phyloP scores from a whole-genome alignment of 768 basidiomycete species.

The Scleroderma citrinum region DNA sequence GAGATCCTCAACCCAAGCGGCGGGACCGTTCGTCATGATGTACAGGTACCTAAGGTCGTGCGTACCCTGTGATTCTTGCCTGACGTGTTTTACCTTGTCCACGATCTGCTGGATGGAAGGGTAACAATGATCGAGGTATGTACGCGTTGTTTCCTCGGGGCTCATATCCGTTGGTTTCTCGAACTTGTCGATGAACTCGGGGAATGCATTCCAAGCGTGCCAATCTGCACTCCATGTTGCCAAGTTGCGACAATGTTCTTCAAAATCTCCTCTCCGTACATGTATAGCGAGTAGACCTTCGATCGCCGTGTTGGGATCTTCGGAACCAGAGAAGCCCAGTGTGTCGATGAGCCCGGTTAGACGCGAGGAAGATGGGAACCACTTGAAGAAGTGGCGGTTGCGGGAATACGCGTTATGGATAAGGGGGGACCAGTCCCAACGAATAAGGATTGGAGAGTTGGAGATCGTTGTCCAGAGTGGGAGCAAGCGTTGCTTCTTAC shows the following conservation, averaged over 20 bases:
- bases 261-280: slow-evolving; percentile 46
- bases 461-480: slow-evolving; percentile 30
- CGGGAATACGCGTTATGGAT: slow-evolving; percentile 26
- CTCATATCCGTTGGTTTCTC: slow-evolving; percentile 20
- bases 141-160: slow-evolving; percentile 13
- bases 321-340: neutral
- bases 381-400: slow-evolving; percentile 26
- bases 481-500: slow-evolving; percentile 26
- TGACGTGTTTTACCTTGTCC: slow-evolving; percentile 31
- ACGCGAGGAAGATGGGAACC: neutral
- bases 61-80: slow-evolving; percentile 9
- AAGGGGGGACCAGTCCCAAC: slow-evolving; percentile 35
- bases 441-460: slow-evolving; percentile 29
- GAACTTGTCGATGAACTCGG: slow-evolving; percentile 35
- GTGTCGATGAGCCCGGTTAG: neutral
- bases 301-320: slow-evolving; percentile 16
- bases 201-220: slow-evolving; percentile 43
- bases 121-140: slow-evolving; percentile 36
- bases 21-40: slow-evolving; percentile 43
- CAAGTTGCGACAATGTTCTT: slow-evolving; percentile 39
- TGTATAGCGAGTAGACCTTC: slow-evolving; percentile 45
- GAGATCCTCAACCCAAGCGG: slow-evolving; percentile 37
- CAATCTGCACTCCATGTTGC: slow-evolving; percentile 30
- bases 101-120: slow-evolving; percentile 41
- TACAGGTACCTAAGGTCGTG: slow-evolving; percentile 34